These are phyloP conservation scores for Austroboletus niveus DNA, from an alignment of 1,284 basidiomycete species.

Conservation along the genomic window DNA sequence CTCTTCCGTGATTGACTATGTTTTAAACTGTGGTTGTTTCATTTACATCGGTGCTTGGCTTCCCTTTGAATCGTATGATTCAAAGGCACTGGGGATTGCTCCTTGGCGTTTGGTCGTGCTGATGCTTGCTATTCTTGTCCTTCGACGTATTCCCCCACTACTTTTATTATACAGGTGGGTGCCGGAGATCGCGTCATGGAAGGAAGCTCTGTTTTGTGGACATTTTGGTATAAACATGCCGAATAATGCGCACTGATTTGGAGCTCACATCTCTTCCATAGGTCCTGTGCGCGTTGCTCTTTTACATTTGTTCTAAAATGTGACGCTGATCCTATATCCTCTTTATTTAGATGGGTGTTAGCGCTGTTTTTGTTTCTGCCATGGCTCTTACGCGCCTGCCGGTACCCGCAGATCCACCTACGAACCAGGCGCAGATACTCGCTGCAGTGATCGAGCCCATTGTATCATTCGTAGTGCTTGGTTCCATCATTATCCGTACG, in stretches of 20 bases:
- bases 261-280: slow-evolving; percentile 22
- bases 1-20: slow-evolving; percentile 83
- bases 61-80: slow-evolving; percentile 71
- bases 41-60: slow-evolving; percentile 91
- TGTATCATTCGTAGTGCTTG: slow-evolving; percentile 80
- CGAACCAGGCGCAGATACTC: slow-evolving; percentile 67
- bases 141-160: slow-evolving; percentile 78
- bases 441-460: slow-evolving; percentile 74
- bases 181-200: slow-evolving; percentile 80
- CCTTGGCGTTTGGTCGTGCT: slow-evolving; percentile 75
- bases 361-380: slow-evolving; percentile 84
- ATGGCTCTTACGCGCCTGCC: slow-evolving; percentile 72
- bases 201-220: slow-evolving; percentile 79
- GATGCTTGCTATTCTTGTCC: slow-evolving; percentile 60
- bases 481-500: slow-evolving; percentile 80
- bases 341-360: slow-evolving; percentile 65
- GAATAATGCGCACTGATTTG: not conserved
- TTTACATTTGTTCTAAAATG: not conserved
- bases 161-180: slow-evolving; percentile 77
- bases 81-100: slow-evolving; percentile 60
- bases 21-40: slow-evolving; percentile 85
- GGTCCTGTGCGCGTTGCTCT: slow-evolving; percentile 49
- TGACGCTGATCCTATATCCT: slow-evolving; percentile 1
- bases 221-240: slow-evolving; percentile 66
- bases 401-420: slow-evolving; percentile 53